Percentiles rank a stretch among this genome's conserved stretches.
These are phyloP conservation scores for Curvularia sp. DNA, from an alignment of 2,329 filamentous ascomycete species.

Conservation along the genomic window DNA sequence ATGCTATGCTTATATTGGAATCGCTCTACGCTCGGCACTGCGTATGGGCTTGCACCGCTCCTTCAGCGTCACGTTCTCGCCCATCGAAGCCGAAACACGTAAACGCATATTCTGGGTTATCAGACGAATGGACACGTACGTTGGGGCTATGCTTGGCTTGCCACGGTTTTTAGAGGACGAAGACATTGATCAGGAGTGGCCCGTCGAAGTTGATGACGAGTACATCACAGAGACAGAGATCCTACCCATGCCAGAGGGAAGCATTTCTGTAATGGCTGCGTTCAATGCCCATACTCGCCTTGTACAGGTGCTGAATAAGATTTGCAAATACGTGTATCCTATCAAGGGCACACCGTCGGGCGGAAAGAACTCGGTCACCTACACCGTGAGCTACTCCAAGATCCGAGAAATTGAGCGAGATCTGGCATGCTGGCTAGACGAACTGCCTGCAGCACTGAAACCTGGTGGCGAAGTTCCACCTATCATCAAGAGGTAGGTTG, in stretches of 20 bases:
- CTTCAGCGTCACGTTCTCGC: constrained; percentile 56
- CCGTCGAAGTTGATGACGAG: constrained; percentile 59
- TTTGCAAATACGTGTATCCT: constrained; percentile 69
- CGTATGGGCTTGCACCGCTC: constrained; percentile 62
- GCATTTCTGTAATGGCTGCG: constrained; percentile 64
- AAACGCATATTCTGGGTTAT: constrained; percentile 62
- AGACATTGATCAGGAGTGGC: constrained; percentile 59
- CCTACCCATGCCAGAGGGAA: constrained; percentile 62
- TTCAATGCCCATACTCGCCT: constrained; percentile 68
- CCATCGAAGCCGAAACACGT: constrained; percentile 58
- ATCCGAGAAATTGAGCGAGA: constrained; percentile 71
- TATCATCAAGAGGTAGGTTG: constrained; percentile 76
- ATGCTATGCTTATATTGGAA: constrained; percentile 61
- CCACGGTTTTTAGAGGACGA: constrained; percentile 59
- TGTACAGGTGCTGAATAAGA: constrained; percentile 65
- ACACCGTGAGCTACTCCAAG: constrained; percentile 68
- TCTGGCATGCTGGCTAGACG: constrained; percentile 68
- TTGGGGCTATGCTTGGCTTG: constrained; percentile 59
- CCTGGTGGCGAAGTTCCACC: constrained; percentile 78
- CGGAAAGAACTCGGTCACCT: constrained; percentile 57
- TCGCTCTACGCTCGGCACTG: constrained; percentile 59
- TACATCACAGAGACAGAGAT: constrained; percentile 59
- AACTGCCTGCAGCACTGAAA: constrained; percentile 76
- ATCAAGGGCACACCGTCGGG: constrained; percentile 59
- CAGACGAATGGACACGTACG: constrained; percentile 61